Conservation (phyloP, 768 basidiomycete species). For the Dendrothele bispora region DNA sequence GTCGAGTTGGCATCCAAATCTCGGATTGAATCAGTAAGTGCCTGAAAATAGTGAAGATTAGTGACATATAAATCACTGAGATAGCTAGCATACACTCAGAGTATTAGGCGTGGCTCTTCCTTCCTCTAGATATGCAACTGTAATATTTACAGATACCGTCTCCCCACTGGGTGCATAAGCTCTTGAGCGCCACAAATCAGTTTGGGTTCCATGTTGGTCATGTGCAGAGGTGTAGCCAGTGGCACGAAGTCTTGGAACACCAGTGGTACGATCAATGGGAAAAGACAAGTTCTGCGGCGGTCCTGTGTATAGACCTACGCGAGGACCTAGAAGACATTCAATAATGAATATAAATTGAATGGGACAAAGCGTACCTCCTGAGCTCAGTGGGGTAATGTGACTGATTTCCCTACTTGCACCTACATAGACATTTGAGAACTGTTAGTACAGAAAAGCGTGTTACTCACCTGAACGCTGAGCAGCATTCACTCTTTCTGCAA, state of each 20-base stretch:
- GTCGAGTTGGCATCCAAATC: neutral
- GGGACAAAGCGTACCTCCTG: neutral
- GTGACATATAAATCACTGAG: neutral
- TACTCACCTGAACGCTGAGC: neutral
- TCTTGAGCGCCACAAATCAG: neutral
- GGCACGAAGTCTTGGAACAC: neutral
- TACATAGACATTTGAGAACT: neutral
- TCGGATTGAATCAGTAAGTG: neutral
- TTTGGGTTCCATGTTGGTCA: neutral
- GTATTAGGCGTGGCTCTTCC: neutral
- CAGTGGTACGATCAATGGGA: no score
- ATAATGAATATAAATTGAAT: no score
- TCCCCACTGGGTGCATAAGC: constrained; percentile 1
- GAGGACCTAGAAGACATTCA: no score
- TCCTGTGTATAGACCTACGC: no score
- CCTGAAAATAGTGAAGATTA: neutral
- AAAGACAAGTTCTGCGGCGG: no score
- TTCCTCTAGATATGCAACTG: neutral
- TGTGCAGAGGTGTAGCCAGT: neutral
- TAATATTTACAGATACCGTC: neutral
- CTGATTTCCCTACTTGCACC: neutral
- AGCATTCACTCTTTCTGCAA: neutral
- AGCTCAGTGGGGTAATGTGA: neutral
- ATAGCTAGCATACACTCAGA: neutral
- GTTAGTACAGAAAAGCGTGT: no score